Evolutionary conservation across 2,329 filamentous ascomycete genomes (phyloP), one percentile per base, ranked within the genome.

Genomic region (Fusarium papillatum): DNA sequence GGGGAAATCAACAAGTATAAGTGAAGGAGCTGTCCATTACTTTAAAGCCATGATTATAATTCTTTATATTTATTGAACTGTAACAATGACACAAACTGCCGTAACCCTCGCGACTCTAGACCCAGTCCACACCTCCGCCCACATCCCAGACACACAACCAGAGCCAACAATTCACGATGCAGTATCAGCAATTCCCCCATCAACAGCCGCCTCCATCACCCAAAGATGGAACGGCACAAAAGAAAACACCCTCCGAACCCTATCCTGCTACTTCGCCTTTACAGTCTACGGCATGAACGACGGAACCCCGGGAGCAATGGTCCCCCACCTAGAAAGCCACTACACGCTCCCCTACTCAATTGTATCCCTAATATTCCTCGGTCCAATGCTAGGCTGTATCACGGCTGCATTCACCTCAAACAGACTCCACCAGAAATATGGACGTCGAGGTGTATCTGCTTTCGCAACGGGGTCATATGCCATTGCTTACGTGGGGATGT

Each of bases 231-330:
- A 70, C 34, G 24, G 53, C 31, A 31, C 64, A 3, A 41, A 13
- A 17, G 38, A 31, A 17, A 70, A 63, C 34, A 48, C 39, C 14
- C 17, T 31, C 16, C 24, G 63, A 22, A 64, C 64, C 13, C 26
- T 50, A 22, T 66, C 63, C 46, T 55, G 63, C 29, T 70, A 61
- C 53, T 55, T 70, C 38, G 38, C 48, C 2, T 70, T 70, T 7
- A 60, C 65, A n/a, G 22, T 70, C 50, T 64, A 64, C 39, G 68
- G 68, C 36, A 61, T 70, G 50, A 70, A 70, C 36, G 68, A 70
- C 39, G 68, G 62, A 24, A 53, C 68, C 29, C 48, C 63, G 6
- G 68, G 68, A 5, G 66, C 60, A 31, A 38, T 64, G 43, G 62
- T 64, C 14, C 41, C 62, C 22, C 46, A 48, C 11, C 43, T 64